Evolutionary conservation across 1,284 basidiomycete genomes (phyloP), one percentile per base, ranked within the genome.

Genomic region (Lignosus rhinocerotis): DNA sequence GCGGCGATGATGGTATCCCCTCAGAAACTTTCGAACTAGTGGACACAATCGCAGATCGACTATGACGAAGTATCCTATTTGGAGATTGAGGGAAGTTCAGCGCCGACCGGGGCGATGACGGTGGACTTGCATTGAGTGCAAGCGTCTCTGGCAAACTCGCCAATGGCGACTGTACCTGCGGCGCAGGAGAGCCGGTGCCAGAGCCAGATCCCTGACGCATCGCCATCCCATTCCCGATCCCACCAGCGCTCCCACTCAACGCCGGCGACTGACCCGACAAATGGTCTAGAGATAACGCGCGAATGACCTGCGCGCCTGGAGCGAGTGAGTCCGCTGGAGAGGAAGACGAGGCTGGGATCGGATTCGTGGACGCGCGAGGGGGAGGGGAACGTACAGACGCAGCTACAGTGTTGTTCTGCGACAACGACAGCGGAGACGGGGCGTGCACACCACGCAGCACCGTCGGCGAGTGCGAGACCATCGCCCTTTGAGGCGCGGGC

Each of bases 391-490:
- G 46, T 55, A 66, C 55, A 25, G 66, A 53, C 53, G 58, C 41
- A 33, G 68, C 65, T 0, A 70, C 62, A 16, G 64, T 66, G 58
- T 67, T 76, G 61, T 79, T 76, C 42, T 75, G 75, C 3, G 80
- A 76, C 1, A 80, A 64, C 0, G 83, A 81, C 4, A 86, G 73
- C 0, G 84, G 83, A 1, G 85, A 86, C 3, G 81, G 79, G 5
- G 74, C 73, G 61, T 77, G 73, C 1, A 61, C 34, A 8, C 58
- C 59, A 25, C 67, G 63, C 21, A 68, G 53, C 9, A 66, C 63
- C 7, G 67, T 61, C 4, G 65, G 49, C 36, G 65, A 57, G 61
- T 67, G 69, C 39, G 64, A 69, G 5, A 66, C 62, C 6, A 57
- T 68, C 16, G 66, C 67, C 12, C 66, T 63, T 51, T 66, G 66